These are phyloP conservation scores for Aspergillus leporis DNA, from an alignment of 495 filamentous ascomycete species.

Conservation along the genomic window DNA sequence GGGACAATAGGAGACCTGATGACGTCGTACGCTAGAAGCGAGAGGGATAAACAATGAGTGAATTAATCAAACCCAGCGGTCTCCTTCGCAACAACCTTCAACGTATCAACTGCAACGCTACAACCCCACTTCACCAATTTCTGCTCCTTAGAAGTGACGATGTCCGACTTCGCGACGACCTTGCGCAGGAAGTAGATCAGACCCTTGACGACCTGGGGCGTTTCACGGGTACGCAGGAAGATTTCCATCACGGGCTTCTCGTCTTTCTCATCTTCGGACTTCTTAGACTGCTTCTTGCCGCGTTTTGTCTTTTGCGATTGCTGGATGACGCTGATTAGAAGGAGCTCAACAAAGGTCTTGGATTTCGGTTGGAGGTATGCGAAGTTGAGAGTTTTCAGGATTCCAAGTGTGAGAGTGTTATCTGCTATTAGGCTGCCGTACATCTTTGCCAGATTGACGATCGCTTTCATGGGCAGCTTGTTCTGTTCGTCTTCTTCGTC, in stretches of 20 bases:
- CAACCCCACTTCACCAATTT: slow-evolving; percentile 68
- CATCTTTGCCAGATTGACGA: slow-evolving; percentile 90
- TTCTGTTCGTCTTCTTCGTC: slow-evolving; percentile 53
- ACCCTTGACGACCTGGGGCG: slow-evolving; percentile 64
- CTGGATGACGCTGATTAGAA: slow-evolving; percentile 74
- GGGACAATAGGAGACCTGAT: no score
- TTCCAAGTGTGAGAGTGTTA: slow-evolving; percentile 59
- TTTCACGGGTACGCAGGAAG: slow-evolving; percentile 61
- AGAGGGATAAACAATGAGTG: background rate
- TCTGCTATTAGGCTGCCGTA: slow-evolving; percentile 74
- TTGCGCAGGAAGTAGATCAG: slow-evolving; percentile 78
- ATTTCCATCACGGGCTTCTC: slow-evolving; percentile 57
- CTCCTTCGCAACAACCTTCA: slow-evolving; percentile 50
- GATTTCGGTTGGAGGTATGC: slow-evolving; percentile 75
- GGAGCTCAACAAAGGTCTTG: slow-evolving; percentile 72
- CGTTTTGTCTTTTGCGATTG: slow-evolving; percentile 53
- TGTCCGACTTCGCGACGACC: slow-evolving; percentile 70
- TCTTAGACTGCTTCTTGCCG: slow-evolving; percentile 28
- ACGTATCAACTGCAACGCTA: slow-evolving; percentile 58
- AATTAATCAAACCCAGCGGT: slow-evolving; percentile 3
- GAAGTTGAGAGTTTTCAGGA: slow-evolving; percentile 78
- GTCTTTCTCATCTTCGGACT: slow-evolving; percentile 25
- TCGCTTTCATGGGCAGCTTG: slow-evolving; percentile 54
- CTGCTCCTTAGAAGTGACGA: slow-evolving; percentile 62
- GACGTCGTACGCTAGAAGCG: no score